Evolutionary conservation across 257 asterid species (phyloP), one percentile per base, ranked within the genome.

Genomic region (Pogostemon cablin): DNA sequence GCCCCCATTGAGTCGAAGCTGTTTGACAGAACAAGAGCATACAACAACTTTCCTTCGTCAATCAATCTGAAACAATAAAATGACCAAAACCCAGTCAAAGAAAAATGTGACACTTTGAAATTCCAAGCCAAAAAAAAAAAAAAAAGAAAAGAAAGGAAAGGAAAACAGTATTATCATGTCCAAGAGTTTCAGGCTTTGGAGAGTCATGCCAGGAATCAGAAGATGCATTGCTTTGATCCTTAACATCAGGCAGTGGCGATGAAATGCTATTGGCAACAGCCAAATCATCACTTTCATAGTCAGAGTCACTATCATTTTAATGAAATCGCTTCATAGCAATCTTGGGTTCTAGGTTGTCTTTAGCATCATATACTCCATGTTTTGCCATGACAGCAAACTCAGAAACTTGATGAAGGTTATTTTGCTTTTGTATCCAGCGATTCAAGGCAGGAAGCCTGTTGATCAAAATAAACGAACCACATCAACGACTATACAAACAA

Each of bases 401-500:
- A 8, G 96, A 89, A 79, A 93, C 87, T 78, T 93, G 89, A 75
- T 93, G 99, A 75, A 91, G 97, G 80, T 91, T 93, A 69, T 92
- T 91, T 82, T 93, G 99, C 96, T 91, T 80, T 84, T 90, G 97
- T 68, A 91, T 93, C 99, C 99, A 93, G 75, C 97, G 95, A 73
- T 93, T 91, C 88, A 93, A 80, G 73, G 97, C 86, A 50, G 99
- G 96, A 73, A 89, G 91, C 89, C 98, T 93, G 95, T 79, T 74
- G 5, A 37, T 44, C 52, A 75, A 75, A 57, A 67, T n/a, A 62
- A 72, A 80, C 71, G 56, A 72, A 65, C 48, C 65, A 59, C 32
- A 66, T 71, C 67, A 73, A 68, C 32, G 71, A 71, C 73, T 78
- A 67, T 49, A 49, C 34, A 72, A 54, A 15, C 17, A 61, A 52